Conservation (phyloP, 2,329 filamentous ascomycete species). For the Fusarium piperis region DNA sequence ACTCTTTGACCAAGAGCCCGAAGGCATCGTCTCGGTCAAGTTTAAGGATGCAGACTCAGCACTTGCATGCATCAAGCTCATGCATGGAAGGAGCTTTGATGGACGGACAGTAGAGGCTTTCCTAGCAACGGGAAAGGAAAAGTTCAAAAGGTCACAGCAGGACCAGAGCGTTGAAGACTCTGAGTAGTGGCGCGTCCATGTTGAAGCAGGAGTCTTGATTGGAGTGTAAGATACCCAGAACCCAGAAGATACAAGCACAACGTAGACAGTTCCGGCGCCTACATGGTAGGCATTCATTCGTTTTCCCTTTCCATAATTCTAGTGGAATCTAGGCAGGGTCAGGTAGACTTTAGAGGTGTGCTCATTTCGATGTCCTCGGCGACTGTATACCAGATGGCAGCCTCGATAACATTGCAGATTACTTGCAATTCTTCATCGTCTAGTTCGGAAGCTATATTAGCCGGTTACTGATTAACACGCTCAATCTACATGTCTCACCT, state of each 20-base stretch:
- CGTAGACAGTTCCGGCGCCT: not conserved
- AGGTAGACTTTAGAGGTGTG: constrained; percentile 18
- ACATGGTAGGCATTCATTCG: not conserved
- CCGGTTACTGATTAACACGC: not conserved
- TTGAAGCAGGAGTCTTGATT: constrained; percentile 18
- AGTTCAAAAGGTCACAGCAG: constrained; percentile 75
- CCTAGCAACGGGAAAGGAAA: constrained; percentile 75
- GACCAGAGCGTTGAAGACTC: constrained; percentile 58
- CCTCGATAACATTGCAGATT: constrained; percentile 75
- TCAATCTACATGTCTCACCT: constrained; percentile 47
- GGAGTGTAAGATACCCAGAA: constrained; percentile 43
- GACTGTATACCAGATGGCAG: constrained; percentile 74
- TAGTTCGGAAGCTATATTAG: constrained; percentile 35
- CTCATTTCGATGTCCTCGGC: constrained; percentile 56
- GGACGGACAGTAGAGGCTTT: constrained; percentile 77
- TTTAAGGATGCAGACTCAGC: constrained; percentile 80
- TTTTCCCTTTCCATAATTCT: not conserved
- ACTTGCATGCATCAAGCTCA: constrained; percentile 74
- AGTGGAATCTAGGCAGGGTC: not conserved
- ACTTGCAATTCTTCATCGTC: constrained; percentile 73
- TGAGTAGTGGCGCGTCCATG: constrained; percentile 35
- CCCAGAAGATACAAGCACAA: constrained; percentile 13
- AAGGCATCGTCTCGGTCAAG: constrained; percentile 85
- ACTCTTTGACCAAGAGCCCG: constrained; percentile 85
- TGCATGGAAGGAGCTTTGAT: constrained; percentile 84